A percentile compares a stretch with the other conserved stretches of the same genome.
These are phyloP conservation scores for carrot (Daucus carota) DNA, from an alignment of 129 eudicot genomes.

Conservation along the genomic window DH1_v3.0 NC_030389.2:6286001-6286500, in stretches of 20 bases:
- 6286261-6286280: not conserved
- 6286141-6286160: constrained; percentile 81
- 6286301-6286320: too few species aligned
- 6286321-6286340: constrained; percentile 5
- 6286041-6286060: not conserved
- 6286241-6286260: constrained; percentile 16
- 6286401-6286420: constrained; percentile 50
- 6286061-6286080: constrained; percentile 27
- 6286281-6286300: too few species aligned
- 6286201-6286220: not conserved
- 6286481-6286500: constrained; percentile 14
- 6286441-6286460: constrained; percentile 44
- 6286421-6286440: constrained; percentile 74
- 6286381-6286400: constrained; percentile 38
- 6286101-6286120: constrained; percentile 46
- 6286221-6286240: not conserved
- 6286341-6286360: constrained; percentile 75
- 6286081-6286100: constrained; percentile 63
- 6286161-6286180: constrained; percentile 70
- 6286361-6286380: constrained; percentile 57
- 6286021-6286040: too few species aligned
- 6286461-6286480: constrained; percentile 20
- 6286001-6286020: too few species aligned
- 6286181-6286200: constrained; percentile 50
- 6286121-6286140: constrained; percentile 86